Evolutionary conservation across 2,329 filamentous ascomycete species (phyloP).

Genomic region (Acrocalymma vagum): DNA sequence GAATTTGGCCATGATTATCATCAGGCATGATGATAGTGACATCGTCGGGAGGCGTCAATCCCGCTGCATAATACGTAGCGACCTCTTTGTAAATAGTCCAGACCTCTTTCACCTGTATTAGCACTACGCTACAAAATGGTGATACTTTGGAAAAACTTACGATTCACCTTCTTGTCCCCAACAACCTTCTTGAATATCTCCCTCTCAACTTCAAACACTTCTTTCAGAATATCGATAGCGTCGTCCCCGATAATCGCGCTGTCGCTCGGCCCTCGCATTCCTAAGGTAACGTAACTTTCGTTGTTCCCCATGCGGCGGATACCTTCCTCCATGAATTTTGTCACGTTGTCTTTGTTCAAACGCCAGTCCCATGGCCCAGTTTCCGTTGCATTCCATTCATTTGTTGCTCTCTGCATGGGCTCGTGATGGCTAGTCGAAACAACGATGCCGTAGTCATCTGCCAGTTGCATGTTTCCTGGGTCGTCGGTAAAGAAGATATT

Average conservation of each 20-base stretch:
- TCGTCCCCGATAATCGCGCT: conserved; percentile 10
- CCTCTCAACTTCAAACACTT: conserved; percentile 23
- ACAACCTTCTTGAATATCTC: conserved; percentile 17
- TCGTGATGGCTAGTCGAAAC: conserved; percentile 27
- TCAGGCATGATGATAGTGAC: conserved; percentile 26
- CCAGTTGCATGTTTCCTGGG: conserved; percentile 24
- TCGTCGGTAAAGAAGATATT: conserved; percentile 31
- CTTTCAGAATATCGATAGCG: conserved; percentile 16
- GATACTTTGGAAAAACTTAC: conserved; percentile 8
- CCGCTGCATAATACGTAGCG: conserved; percentile 22
- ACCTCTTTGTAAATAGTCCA: conserved; percentile 31
- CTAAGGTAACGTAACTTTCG: conserved; percentile 19
- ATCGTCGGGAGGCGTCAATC: conserved; percentile 21
- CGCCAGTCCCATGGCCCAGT: conserved; percentile 17
- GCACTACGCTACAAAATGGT: background rate
- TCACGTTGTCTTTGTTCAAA: conserved; percentile 16
- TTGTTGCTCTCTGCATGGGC: conserved; percentile 25
- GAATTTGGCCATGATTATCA: conserved; percentile 28
- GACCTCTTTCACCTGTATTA: conserved; percentile 12
- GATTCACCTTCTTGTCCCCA: conserved; percentile 19
- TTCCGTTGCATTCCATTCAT: conserved; percentile 20
- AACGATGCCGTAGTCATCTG: conserved; percentile 27
- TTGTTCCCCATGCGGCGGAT: conserved; percentile 7
- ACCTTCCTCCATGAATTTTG: conserved; percentile 15
- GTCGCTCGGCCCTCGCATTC: conserved; percentile 18